Percentiles rank a stretch among this genome's conserved stretches.
Conservation (phyloP, 352 stramenopile species). For the Phytophthora niederhauseri region DNA sequence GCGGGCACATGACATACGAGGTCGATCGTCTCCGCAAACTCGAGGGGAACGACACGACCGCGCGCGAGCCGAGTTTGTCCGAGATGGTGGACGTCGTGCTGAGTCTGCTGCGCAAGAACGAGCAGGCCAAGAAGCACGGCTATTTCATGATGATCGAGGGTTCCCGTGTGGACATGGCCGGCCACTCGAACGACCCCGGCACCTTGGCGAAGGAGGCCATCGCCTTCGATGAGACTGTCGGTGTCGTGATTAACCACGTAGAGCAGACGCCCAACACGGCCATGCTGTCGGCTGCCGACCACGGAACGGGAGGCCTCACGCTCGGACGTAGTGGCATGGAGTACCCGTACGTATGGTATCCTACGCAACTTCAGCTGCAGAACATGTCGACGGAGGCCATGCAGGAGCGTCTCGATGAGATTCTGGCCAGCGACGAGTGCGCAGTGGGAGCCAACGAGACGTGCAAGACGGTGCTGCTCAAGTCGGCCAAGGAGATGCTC, state of each 20-base stretch:
- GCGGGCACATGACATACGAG: constrained; percentile 78
- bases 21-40: constrained; percentile 57
- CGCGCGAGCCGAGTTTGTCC: constrained; percentile 55
- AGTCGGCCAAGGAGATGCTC: constrained; percentile 47
- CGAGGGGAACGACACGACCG: constrained; percentile 46
- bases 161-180: constrained; percentile 69
- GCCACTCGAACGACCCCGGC: constrained; percentile 71
- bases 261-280: constrained; percentile 54
- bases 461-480: constrained; percentile 51
- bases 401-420: constrained; percentile 40
- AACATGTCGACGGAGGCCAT: constrained; percentile 71
- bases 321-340: constrained; percentile 49
- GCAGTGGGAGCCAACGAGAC: constrained; percentile 37
- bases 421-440: constrained; percentile 45
- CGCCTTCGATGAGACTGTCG: constrained; percentile 69
- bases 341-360: constrained; percentile 59
- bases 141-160: constrained; percentile 82
- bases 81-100: constrained; percentile 74
- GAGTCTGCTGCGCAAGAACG: constrained; percentile 68
- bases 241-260: constrained; percentile 62
- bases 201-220: constrained; percentile 74
- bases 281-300: constrained; percentile 62
- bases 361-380: constrained; percentile 50
- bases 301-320: constrained; percentile 68
- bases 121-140: constrained; percentile 68